Base-by-base conservation (phyloP, 805 yeast genomes). In the Torulaspora microellipsoides region DNA sequence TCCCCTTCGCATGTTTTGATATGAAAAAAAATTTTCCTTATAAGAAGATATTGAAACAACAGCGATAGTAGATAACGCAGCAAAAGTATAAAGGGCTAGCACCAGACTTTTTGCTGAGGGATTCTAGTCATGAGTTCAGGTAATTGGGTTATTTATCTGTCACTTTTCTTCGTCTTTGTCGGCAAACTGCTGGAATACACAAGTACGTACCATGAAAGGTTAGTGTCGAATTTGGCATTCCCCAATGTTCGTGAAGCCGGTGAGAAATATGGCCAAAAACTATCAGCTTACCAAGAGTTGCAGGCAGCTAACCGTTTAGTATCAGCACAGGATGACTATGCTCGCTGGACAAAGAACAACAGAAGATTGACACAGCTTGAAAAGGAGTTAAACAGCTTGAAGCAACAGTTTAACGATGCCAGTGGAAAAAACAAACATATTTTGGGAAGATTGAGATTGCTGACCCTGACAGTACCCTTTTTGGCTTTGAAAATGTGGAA, bases 301-400 rank as follows among this genome's bases (percentile, higher is more conserved):
- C 70, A 76, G 52, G 70, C 67, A 11, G 78, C 81, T 53, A 75
- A 88, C 48, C 69, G 77, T 27, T 49, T 71, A 2, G 76, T 89
- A 8, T 78, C 87, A 43, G 91, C 97, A 1, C 96, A 91, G 64
- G 97, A 93, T 61, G 81, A 93, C 56, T 93, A 91, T 63, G 96
- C 97, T 25, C 82, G 78, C 57, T 93, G 98, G 98, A 95, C 97
- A 1, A 88, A 88, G 62, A 71, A 90, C 49, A 90, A 88, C 57
- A 76, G 99, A 38, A 76, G 73, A 53, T 67, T 74, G 45, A 89
- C 83, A 51, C 73, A 75, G 46, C 57, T 85, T 38, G 70, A 72
- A 34, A 69, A 64, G 12, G 79, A 84, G 47, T 67, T 83, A 34
- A 74, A 71, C 13, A 45, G 53, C 8, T 52, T 77, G 36, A 73